A percentile compares a stretch with the other conserved stretches of the same genome.
Conservation (phyloP, 495 filamentous ascomycete species). For the Filosporella fistucella region DNA sequence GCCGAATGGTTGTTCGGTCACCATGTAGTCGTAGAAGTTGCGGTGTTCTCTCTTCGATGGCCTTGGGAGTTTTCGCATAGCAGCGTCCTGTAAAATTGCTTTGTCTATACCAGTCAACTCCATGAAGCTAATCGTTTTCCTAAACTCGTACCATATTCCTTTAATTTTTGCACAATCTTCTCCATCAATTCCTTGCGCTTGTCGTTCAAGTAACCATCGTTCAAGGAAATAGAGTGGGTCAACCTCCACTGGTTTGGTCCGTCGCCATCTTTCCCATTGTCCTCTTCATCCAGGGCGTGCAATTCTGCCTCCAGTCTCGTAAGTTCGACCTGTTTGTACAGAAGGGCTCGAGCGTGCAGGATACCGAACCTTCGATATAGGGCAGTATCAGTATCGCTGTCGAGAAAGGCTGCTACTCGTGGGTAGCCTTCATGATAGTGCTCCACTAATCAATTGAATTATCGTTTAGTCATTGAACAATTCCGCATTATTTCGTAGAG, state of each 20-base stretch:
- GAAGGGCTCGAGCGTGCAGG: slow-evolving; percentile 31
- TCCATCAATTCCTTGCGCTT: slow-evolving; percentile 6
- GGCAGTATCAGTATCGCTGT: slow-evolving; percentile 29
- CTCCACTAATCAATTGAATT: slow-evolving; percentile 24
- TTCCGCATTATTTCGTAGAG: too few relatives aligned
- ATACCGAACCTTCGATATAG: slow-evolving; percentile 32
- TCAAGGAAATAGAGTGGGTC: neutral
- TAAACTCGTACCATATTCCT: slow-evolving; percentile 15
- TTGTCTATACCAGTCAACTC: neutral
- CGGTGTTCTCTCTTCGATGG: neutral
- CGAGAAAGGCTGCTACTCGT: slow-evolving; percentile 31
- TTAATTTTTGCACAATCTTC: slow-evolving; percentile 12
- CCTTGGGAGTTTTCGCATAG: neutral
- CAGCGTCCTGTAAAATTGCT: neutral
- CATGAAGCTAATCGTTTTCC: too few relatives aligned
- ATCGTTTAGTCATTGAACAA: neutral
- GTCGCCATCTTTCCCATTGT: slow-evolving; percentile 14
- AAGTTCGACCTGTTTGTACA: slow-evolving; percentile 36
- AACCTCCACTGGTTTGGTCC: slow-evolving; percentile 5
- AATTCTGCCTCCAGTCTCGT: slow-evolving; percentile 25
- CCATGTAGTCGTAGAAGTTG: slow-evolving; percentile 5
- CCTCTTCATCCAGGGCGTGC: slow-evolving; percentile 22
- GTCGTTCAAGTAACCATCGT: slow-evolving; percentile 1
- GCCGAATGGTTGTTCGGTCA: slow-evolving; percentile 1
- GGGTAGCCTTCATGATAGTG: slow-evolving; percentile 32